These are phyloP conservation scores for Globisporangium barbulae DNA, from an alignment of 352 stramenopile genomes.

Conservation along the genomic window DNA sequence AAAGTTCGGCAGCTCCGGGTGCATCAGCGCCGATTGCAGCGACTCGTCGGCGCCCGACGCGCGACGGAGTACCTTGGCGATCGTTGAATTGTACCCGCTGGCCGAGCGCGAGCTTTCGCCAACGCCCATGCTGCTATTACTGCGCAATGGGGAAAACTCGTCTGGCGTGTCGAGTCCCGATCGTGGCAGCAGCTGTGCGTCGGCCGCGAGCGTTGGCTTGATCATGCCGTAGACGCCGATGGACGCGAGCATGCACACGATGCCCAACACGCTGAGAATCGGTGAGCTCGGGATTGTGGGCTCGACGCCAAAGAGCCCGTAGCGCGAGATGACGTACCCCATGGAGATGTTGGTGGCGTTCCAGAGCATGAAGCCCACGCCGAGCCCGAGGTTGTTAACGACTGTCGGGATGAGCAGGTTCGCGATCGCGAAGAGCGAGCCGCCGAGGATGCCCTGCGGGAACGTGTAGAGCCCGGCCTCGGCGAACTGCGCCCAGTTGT, in stretches of 20 bases:
- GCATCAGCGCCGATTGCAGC: slow-evolving; percentile 52
- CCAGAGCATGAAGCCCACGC: slow-evolving; percentile 85
- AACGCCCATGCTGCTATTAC: neutral
- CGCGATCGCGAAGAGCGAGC: slow-evolving; percentile 70
- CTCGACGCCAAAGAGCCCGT: slow-evolving; percentile 64
- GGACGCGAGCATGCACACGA: slow-evolving; percentile 74
- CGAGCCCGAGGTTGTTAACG: slow-evolving; percentile 77
- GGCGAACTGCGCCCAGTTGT: slow-evolving; percentile 76
- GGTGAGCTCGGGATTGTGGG: slow-evolving; percentile 60
- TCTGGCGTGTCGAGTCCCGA: slow-evolving; percentile 2
- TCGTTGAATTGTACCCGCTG: slow-evolving; percentile 6
- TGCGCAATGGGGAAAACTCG: slow-evolving; percentile 40
- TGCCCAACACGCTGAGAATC: slow-evolving; percentile 56
- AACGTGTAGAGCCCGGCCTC: slow-evolving; percentile 80
- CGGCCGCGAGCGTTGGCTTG: slow-evolving; percentile 48
- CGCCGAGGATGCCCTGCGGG: slow-evolving; percentile 70
- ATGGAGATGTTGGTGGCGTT: slow-evolving; percentile 84
- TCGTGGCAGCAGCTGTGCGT: neutral
- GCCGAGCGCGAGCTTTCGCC: neutral
- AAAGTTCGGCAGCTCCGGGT: slow-evolving; percentile 80
- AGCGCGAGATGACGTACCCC: slow-evolving; percentile 73
- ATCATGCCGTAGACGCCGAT: slow-evolving; percentile 80
- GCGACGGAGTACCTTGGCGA: slow-evolving; percentile 17
- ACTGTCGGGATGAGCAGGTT: slow-evolving; percentile 85
- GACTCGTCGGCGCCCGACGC: slow-evolving; percentile 30